These are phyloP conservation scores for Boletus reticuloceps DNA, from an alignment of 768 basidiomycete genomes.

Conservation along the genomic window DNA sequence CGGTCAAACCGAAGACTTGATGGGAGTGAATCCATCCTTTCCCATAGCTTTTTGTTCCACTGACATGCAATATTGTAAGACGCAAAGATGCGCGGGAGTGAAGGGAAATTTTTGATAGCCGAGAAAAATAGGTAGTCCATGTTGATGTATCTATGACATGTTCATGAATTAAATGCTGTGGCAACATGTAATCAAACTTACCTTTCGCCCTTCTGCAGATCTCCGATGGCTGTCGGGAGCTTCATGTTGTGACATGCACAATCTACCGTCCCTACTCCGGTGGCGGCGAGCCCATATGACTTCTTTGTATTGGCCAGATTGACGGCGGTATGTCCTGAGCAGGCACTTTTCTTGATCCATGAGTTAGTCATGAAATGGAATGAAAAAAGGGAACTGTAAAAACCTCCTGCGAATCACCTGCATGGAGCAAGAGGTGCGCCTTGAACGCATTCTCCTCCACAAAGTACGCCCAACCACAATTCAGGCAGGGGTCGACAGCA, in stretches of 20 bases:
- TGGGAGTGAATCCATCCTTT: neutral
- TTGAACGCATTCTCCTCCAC: too few relatives aligned
- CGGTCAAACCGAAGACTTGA: neutral
- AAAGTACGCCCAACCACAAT: too few relatives aligned
- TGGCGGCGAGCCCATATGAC: slow-evolving; percentile 18
- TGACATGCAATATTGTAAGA: slow-evolving; percentile 12
- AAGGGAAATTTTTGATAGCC: neutral
- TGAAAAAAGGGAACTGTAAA: too few relatives aligned
- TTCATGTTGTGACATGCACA: slow-evolving; percentile 26
- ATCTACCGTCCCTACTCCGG: slow-evolving; percentile 27
- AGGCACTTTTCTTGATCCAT: slow-evolving; percentile 3
- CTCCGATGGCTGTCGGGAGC: slow-evolving; percentile 7
- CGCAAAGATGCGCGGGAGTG: neutral
- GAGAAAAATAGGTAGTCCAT: slow-evolving; percentile 17
- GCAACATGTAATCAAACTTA: neutral
- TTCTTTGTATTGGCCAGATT: slow-evolving; percentile 9
- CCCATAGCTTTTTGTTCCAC: neutral
- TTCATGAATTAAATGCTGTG: neutral
- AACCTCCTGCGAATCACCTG: too few relatives aligned
- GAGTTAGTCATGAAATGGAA: too few relatives aligned
- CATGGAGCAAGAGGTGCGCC: too few relatives aligned
- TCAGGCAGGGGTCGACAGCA: too few relatives aligned
- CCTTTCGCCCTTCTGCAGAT: slow-evolving; percentile 22
- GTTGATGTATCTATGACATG: slow-evolving; percentile 13
- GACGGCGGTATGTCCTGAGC: neutral